Evolutionary conservation across 129 eudicot genomes (phyloP).

Genomic region (Escallonia rubra): DNA sequence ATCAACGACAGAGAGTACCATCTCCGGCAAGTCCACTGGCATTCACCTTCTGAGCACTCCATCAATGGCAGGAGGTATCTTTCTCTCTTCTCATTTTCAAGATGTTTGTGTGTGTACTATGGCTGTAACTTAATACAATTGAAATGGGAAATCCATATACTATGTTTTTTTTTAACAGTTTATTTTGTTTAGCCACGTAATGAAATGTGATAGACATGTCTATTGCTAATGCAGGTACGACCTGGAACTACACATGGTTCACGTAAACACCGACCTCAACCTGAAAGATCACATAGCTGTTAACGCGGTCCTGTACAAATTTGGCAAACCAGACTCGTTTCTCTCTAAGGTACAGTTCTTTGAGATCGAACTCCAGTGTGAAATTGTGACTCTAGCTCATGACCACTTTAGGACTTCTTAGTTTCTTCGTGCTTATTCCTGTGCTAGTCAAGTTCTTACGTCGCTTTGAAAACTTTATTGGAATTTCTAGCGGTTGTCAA

Average conservation of each 20-base stretch:
- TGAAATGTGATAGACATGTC: no score
- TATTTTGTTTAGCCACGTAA: no score
- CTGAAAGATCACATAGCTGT: neutral
- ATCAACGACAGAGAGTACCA: conserved; percentile 45
- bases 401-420: no score
- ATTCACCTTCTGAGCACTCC: conserved; percentile 60
- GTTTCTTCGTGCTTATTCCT: no score
- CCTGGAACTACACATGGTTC: neutral
- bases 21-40: conserved; percentile 63
- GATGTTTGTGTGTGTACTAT: neutral
- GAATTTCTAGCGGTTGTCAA: no score
- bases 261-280: neutral
- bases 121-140: no score
- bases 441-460: no score
- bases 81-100: neutral
- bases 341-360: neutral
- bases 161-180: no score
- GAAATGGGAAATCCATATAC: no score
- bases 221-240: neutral
- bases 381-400: no score
- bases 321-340: neutral
- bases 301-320: neutral
- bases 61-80: conserved; percentile 62
- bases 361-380: no score
- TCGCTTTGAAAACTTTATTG: no score